Conservation (phyloP, 768 basidiomycete genomes). For the Phanerochaete carnosa region DNA sequence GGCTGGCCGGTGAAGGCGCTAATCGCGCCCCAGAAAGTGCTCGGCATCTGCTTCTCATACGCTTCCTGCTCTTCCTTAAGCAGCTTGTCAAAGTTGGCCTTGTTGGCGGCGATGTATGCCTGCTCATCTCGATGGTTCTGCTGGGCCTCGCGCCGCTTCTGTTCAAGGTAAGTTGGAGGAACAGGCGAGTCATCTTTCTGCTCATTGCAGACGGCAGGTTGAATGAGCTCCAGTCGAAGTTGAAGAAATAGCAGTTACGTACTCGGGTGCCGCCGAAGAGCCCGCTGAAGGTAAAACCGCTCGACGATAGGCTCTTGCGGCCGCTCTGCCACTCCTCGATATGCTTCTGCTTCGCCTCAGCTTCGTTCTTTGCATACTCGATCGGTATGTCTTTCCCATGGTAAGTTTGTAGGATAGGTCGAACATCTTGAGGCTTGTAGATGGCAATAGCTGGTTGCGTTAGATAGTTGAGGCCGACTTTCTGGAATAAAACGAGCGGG, state of each 20-base stretch:
- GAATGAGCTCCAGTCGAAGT: neutral
- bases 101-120: conserved; percentile 48
- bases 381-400: conserved; percentile 82
- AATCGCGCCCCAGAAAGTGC: conserved; percentile 33
- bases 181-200: conserved; percentile 29
- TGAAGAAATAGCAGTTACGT: neutral
- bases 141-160: conserved; percentile 50
- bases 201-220: neutral
- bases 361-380: conserved; percentile 88
- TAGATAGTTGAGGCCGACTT: neutral
- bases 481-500: conserved; percentile 8
- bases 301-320: conserved; percentile 34
- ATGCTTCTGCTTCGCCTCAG: conserved; percentile 72
- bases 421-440: conserved; percentile 82
- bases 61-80: conserved; percentile 52
- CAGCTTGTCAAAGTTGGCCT: conserved; percentile 44
- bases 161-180: conserved; percentile 50
- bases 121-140: conserved; percentile 49
- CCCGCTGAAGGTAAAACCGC: conserved; percentile 42
- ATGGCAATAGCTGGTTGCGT: conserved; percentile 76
- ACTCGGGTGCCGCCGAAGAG: conserved; percentile 40
- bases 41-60: conserved; percentile 45
- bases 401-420: conserved; percentile 83
- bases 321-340: conserved; percentile 76
- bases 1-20: conserved; percentile 8